Evolutionary conservation across 148 eudicot species (phyloP).

Genomic region (Salicornia ramosissima): DNA sequence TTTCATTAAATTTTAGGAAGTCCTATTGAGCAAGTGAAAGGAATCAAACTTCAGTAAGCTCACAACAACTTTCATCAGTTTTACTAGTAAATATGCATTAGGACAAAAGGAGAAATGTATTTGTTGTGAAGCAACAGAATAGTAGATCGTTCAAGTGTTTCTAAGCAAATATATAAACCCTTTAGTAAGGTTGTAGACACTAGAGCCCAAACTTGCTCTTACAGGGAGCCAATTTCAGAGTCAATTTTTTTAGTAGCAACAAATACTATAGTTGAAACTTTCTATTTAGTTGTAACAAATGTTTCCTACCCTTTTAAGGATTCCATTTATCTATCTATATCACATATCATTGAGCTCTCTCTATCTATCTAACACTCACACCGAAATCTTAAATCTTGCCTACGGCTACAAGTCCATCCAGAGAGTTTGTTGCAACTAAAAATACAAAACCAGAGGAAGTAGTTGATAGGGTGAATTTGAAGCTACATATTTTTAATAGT

Average conservation of each 20-base stretch:
- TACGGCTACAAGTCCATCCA: too few relatives aligned
- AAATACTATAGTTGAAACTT: too few relatives aligned
- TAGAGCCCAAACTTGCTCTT: too few relatives aligned
- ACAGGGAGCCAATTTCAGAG: background rate
- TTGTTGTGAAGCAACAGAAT: background rate
- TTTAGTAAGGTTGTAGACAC: background rate
- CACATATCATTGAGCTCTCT: too few relatives aligned
- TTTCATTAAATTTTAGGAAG: constrained; percentile 62
- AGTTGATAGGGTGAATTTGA: background rate
- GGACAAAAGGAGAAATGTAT: background rate
- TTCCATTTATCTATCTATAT: too few relatives aligned
- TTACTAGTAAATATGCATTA: constrained; percentile 1
- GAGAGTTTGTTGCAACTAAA: too few relatives aligned
- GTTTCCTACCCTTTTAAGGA: too few relatives aligned
- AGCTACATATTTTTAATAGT: background rate
- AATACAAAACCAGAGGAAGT: too few relatives aligned
- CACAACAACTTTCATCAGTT: constrained; percentile 8
- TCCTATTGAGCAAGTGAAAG: constrained; percentile 41
- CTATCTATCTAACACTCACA: too few relatives aligned
- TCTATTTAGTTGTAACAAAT: too few relatives aligned
- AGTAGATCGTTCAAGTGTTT: background rate
- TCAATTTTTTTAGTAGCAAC: too few relatives aligned
- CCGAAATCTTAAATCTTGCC: too few relatives aligned
- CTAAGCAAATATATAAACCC: background rate
- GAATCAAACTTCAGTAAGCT: constrained; percentile 8